Percentiles rank a stretch among this genome's conserved stretches.
Evolutionary conservation across 2,329 filamentous ascomycete genomes (phyloP).

Genomic region (Ophiostoma pallidulum): DNA sequence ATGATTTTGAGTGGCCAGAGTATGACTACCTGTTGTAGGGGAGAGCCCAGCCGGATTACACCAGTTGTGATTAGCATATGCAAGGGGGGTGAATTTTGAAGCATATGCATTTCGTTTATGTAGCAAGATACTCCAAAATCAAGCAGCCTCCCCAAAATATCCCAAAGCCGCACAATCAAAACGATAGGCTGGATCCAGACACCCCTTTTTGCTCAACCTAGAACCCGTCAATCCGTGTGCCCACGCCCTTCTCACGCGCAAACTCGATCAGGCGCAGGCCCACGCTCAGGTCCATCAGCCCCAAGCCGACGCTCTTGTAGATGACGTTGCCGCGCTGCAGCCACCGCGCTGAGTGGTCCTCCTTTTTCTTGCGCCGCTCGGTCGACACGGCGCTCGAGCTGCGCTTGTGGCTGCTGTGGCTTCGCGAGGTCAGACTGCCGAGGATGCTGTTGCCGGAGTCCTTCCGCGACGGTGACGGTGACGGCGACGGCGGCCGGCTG

Average conservation of each 20-base stretch:
- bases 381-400: constrained; percentile 23
- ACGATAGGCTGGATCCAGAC: too few species aligned
- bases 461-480: constrained; percentile 8
- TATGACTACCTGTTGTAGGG: too few species aligned
- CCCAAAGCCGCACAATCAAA: too few species aligned
- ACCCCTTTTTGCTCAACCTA: too few species aligned
- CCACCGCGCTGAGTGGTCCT: constrained; percentile 45
- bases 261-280: constrained; percentile 48
- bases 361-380: constrained; percentile 25
- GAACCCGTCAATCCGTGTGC: constrained; percentile 44
- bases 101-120: neutral
- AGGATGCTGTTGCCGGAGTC: neutral
- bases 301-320: constrained; percentile 59
- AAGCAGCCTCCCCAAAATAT: too few species aligned
- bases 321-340: constrained; percentile 54
- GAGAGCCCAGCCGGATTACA: too few species aligned
- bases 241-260: constrained; percentile 45
- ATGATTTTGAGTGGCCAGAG: constrained; percentile 8
- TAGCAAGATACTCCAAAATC: too few species aligned
- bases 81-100: too few species aligned
- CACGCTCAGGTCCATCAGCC: constrained; percentile 56
- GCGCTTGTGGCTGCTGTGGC: constrained; percentile 20
- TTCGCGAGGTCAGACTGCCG: constrained; percentile 11
- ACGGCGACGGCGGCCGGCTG: neutral
- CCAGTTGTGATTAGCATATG: too few species aligned